Base-by-base conservation (phyloP, 352 stramenopile genomes). In the Globisporangium abappressorium region DNA sequence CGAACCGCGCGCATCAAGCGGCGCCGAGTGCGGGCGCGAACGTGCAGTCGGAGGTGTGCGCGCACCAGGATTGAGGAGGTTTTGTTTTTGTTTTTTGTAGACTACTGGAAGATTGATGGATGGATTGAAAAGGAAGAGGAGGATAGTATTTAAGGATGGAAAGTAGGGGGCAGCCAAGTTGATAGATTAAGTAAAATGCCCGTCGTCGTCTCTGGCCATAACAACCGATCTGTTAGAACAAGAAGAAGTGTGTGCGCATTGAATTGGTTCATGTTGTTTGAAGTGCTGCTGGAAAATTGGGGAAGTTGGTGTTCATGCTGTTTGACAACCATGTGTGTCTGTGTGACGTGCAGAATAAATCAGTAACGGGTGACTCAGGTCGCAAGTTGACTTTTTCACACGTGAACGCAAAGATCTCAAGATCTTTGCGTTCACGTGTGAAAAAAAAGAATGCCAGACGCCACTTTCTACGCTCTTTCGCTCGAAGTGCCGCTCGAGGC, bases 171-270 rank as follows among this genome's bases (percentile, higher is more conserved):
- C 53, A 34, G 53, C 14, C 54, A 59, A 61, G 56, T 30, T 61
- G 56, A 61, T 61, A 61, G 56, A 61, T 62, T 49, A 62, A 62
- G 56, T 62, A 49, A 49, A 30, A 24, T 26, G 56, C 56, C 55
- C 11, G 20, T 20, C 55, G 20, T 43, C 55, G n/a, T 34, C 43
- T 51, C 43, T 46, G 38, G 22, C n/a, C 53, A 57, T 57, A 34
- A 30, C 18, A 61, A 47, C 30, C n/a, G 22, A 57, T 22, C n/a
- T 8, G 6, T 24, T 51, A 51, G 43, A 51, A 51, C 30, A 20
- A 56, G n/a, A 12, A 22, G 8, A 24, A 46, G 4, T 46, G 47
- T 26, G 18, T 55, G 47, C n/a, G 8, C 49, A 51, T 51, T 51
- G 18, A 51, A 51, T 24, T 24, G 43, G 18, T 22, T 24, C 15